Evolutionary conservation across 371 early-diverging fungal genomes (phyloP).

Genomic region (Blakeslea trispora): DNA sequence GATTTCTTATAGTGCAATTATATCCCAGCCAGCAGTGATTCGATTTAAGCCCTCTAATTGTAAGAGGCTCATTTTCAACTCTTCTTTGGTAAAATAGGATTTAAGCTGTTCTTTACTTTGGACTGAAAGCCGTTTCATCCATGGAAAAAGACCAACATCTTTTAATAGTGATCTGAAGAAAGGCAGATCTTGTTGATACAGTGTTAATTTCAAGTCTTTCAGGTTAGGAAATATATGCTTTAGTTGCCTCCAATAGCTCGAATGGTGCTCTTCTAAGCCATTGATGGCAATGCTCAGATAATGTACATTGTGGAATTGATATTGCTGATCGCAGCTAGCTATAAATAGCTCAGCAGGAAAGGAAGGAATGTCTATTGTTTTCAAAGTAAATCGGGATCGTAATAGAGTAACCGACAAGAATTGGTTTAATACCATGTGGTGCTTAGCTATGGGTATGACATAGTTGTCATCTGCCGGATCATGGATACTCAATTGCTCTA

Average conservation of each 20-base stretch:
- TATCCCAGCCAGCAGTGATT: conserved; percentile 44
- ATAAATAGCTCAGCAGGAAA: conserved; percentile 15
- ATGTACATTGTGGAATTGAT: conserved; percentile 17
- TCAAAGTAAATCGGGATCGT: conserved; percentile 13
- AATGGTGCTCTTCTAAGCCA: background rate
- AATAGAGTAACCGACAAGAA: conserved; percentile 6
- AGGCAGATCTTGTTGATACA: conserved; percentile 10
- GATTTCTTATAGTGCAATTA: conserved; percentile 28
- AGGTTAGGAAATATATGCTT: conserved; percentile 28
- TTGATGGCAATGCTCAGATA: conserved; percentile 15
- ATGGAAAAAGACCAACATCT: conserved; percentile 30
- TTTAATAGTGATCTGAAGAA: conserved; percentile 30
- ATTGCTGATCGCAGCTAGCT: conserved; percentile 1
- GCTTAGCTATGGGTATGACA: background rate
- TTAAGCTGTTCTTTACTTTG: conserved; percentile 28
- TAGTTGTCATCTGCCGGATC: conserved; percentile 23
- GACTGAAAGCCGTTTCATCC: conserved; percentile 33
- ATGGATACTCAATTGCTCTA: conserved; percentile 16
- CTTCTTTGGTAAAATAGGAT: conserved; percentile 23
- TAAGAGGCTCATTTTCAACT: conserved; percentile 24
- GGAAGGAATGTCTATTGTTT: conserved; percentile 26
- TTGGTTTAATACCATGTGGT: conserved; percentile 1
- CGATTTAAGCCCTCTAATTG: conserved; percentile 33
- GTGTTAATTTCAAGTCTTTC: conserved; percentile 20
- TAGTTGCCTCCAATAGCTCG: conserved; percentile 20